Evolutionary conservation across 2,329 filamentous ascomycete genomes (phyloP).

Genomic region (Parafenestella ontariensis): DNA sequence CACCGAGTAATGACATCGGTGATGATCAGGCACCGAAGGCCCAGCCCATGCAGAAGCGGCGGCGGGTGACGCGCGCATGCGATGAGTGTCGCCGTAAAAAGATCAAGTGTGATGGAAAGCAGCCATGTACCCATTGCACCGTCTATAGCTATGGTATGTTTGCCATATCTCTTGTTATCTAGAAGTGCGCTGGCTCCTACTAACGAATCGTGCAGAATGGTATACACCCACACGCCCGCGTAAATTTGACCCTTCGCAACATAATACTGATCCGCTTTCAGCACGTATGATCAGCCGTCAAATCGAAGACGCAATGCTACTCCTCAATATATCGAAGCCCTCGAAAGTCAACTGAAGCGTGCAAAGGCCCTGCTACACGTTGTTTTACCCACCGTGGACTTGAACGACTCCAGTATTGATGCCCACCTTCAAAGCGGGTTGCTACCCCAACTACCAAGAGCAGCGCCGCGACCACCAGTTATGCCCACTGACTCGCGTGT

Average conservation of each 20-base stretch:
- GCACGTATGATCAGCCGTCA: slow-evolving; percentile 91
- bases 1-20: slow-evolving; percentile 42
- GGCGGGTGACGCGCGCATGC: slow-evolving; percentile 54
- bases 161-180: background rate
- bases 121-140: slow-evolving; percentile 83
- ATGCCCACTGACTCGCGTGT: slow-evolving; percentile 29
- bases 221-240: slow-evolving; percentile 5
- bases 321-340: slow-evolving; percentile 89
- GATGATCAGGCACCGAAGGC: slow-evolving; percentile 44
- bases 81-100: slow-evolving; percentile 56
- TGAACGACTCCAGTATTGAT: slow-evolving; percentile 85
- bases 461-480: slow-evolving; percentile 28
- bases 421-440: slow-evolving; percentile 74
- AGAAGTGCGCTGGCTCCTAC: slow-evolving; percentile 9
- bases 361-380: slow-evolving; percentile 81
- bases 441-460: slow-evolving; percentile 50
- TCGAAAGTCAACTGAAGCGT: slow-evolving; percentile 82
- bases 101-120: slow-evolving; percentile 63
- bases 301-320: slow-evolving; percentile 89
- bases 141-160: slow-evolving; percentile 92
- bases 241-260: slow-evolving; percentile 1
- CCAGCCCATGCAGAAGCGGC: slow-evolving; percentile 50
- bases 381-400: slow-evolving; percentile 81
- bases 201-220: slow-evolving; percentile 68
- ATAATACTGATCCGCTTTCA: slow-evolving; percentile 14